Conservation (phyloP, 2,329 filamentous ascomycete species). For the Tolypocladium ovalisporum region DNA sequence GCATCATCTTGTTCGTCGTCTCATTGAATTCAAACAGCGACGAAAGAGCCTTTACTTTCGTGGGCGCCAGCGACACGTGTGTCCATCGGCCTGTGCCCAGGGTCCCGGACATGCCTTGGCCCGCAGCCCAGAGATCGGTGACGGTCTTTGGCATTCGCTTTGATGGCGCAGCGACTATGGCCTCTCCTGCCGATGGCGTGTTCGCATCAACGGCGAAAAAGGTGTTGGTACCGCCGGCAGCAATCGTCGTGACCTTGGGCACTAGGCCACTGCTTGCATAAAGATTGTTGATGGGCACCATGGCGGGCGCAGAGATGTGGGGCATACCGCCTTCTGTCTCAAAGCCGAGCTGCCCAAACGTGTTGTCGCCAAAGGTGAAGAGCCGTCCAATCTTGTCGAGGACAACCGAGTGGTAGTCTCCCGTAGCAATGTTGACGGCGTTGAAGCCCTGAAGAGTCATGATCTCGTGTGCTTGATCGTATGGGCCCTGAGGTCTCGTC, state of each 20-base stretch:
- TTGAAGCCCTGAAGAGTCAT: slow-evolving; percentile 58
- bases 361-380: slow-evolving; percentile 87
- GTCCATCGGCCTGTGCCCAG: slow-evolving; percentile 85
- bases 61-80: slow-evolving; percentile 67
- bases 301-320: slow-evolving; percentile 57
- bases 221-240: slow-evolving; percentile 76
- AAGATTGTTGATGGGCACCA: slow-evolving; percentile 59
- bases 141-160: slow-evolving; percentile 19
- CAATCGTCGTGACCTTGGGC: slow-evolving; percentile 63
- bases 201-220: slow-evolving; percentile 79
- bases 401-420: slow-evolving; percentile 77
- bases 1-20: slow-evolving; percentile 49
- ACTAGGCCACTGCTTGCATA: slow-evolving; percentile 56
- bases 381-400: slow-evolving; percentile 66
- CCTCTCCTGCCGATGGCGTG: slow-evolving; percentile 21
- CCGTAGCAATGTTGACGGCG: slow-evolving; percentile 65
- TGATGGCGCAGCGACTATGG: slow-evolving; percentile 14
- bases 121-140: slow-evolving; percentile 73
- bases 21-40: slow-evolving; percentile 86
- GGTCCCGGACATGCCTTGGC: slow-evolving; percentile 72
- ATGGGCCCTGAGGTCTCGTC: slow-evolving; percentile 64
- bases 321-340: slow-evolving; percentile 52
- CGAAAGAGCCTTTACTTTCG: slow-evolving; percentile 74
- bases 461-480: slow-evolving; percentile 76
- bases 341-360: slow-evolving; percentile 82